Percentiles rank a stretch among this genome's conserved stretches.
phyloP scores from a whole-genome alignment of 1,139 yeast genomes.

The Yamadazyma atlantica region DNA sequence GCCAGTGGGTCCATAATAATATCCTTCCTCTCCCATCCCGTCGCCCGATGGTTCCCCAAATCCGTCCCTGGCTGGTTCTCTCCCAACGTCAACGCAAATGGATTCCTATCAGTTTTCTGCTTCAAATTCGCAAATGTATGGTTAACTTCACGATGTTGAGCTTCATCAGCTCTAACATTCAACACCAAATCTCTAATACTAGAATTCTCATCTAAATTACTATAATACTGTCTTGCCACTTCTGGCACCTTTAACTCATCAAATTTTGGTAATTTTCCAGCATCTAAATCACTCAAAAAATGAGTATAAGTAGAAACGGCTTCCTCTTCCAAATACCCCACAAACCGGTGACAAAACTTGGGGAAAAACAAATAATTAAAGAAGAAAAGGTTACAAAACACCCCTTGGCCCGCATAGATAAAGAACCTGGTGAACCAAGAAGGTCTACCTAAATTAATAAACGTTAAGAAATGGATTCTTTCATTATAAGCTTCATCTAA shows the following conservation, averaged over 20 bases:
- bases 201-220: constrained; percentile 46
- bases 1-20: constrained; percentile 16
- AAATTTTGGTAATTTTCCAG: constrained; percentile 52
- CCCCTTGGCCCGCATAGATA: constrained; percentile 69
- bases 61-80: constrained; percentile 59
- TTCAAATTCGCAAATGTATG: constrained; percentile 71
- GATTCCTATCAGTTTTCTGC: constrained; percentile 58
- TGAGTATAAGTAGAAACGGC: constrained; percentile 74
- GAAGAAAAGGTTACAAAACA: constrained; percentile 68
- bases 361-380: constrained; percentile 60
- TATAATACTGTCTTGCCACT: constrained; percentile 66
- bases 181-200: constrained; percentile 60
- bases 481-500: constrained; percentile 79
- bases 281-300: constrained; percentile 53
- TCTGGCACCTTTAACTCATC: constrained; percentile 47
- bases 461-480: constrained; percentile 73
- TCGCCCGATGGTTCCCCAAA: constrained; percentile 44
- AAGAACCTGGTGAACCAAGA: constrained; percentile 56
- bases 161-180: constrained; percentile 63
- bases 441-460: constrained; percentile 65
- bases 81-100: constrained; percentile 55
- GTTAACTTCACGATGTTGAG: constrained; percentile 75
- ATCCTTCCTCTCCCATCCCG: constrained; percentile 69
- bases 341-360: constrained; percentile 70
- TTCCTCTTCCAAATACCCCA: constrained; percentile 78